Percentiles rank a stretch among this genome's conserved stretches.
Conservation (phyloP, 176 grass and related monocot genomes). For the Eleusine coracana region DNA sequence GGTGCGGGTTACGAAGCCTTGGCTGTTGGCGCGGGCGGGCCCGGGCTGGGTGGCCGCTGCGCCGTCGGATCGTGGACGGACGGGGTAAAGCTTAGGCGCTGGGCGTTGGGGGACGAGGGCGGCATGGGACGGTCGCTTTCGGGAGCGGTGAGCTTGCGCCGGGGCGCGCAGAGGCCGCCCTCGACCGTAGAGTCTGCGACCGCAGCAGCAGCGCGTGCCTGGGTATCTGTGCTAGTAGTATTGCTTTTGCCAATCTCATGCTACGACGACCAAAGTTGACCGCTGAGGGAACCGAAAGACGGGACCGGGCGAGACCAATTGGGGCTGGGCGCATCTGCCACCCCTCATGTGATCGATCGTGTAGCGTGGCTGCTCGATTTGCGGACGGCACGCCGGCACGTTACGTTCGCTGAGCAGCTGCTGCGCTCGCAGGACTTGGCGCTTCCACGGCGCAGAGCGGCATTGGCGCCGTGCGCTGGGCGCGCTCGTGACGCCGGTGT, state of each 20-base stretch:
- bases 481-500: constrained; percentile 25
- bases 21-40: neutral
- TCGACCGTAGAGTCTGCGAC: neutral
- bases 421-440: neutral
- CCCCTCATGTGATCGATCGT: constrained; percentile 5
- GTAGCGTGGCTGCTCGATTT: neutral
- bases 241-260: constrained; percentile 1
- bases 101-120: neutral
- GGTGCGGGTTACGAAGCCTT: constrained; percentile 18
- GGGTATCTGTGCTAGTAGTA: constrained; percentile 2
- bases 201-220: constrained; percentile 18
- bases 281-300: constrained; percentile 11
- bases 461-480: neutral
- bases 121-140: constrained; percentile 37
- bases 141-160: constrained; percentile 26
- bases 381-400: neutral
- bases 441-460: constrained; percentile 1
- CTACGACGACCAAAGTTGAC: neutral
- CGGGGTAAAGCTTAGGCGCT: neutral
- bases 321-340: neutral
- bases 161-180: constrained; percentile 12
- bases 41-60: neutral
- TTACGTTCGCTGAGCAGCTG: neutral
- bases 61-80: constrained; percentile 40
- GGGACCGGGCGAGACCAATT: constrained; percentile 18